Percentiles rank a stretch among this genome's conserved stretches.
Evolutionary conservation across 805 yeast species (phyloP).

Genomic region (Torulaspora maleeae): DNA sequence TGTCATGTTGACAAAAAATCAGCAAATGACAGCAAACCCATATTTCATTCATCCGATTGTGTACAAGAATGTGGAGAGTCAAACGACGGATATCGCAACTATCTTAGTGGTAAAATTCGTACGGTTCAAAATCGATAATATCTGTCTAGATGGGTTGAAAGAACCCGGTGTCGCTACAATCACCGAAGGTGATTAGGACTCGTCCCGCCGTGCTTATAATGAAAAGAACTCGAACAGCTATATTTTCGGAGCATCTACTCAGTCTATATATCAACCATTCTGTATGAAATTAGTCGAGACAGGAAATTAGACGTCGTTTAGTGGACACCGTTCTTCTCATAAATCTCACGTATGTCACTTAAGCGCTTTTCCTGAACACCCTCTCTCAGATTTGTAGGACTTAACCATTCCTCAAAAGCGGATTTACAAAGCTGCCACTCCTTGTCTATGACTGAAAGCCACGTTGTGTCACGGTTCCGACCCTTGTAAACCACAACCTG

Average conservation of each 20-base stretch:
- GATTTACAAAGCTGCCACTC: slow-evolving; percentile 29
- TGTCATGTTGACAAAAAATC: slow-evolving; percentile 4
- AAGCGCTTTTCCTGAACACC: slow-evolving; percentile 9
- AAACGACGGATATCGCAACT: slow-evolving; percentile 8
- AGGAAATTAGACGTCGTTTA: no score
- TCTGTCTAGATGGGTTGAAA: no score
- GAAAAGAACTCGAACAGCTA: neutral
- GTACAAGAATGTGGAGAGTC: slow-evolving; percentile 9
- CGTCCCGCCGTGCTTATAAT: neutral
- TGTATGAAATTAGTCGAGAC: no score
- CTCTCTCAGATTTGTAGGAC: slow-evolving; percentile 23
- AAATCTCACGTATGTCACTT: slow-evolving; percentile 4
- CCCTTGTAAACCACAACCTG: slow-evolving; percentile 29
- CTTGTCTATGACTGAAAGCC: slow-evolving; percentile 32
- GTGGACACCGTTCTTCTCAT: neutral
- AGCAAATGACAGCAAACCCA: neutral
- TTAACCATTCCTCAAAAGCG: slow-evolving; percentile 29
- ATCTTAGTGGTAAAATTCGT: slow-evolving; percentile 5
- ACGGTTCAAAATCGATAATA: neutral
- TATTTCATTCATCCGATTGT: slow-evolving; percentile 10
- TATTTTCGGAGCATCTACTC: neutral
- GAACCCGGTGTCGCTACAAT: no score
- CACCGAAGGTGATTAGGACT: no score
- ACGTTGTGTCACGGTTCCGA: slow-evolving; percentile 33
- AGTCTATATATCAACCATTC: no score